phyloP scores from a whole-genome alignment of 73 alveolate genomes.

The Paramecium caudatum region DNA sequence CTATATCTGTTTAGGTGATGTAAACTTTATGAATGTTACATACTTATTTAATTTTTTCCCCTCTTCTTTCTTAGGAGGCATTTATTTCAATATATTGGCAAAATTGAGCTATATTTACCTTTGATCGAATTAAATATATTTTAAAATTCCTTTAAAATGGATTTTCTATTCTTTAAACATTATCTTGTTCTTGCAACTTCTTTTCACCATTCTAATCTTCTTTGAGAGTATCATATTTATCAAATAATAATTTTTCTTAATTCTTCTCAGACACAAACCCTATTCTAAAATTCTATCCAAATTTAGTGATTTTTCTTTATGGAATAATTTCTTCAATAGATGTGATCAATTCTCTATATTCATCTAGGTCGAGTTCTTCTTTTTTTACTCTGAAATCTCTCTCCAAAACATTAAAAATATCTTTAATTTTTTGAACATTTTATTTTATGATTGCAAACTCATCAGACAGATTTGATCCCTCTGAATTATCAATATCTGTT shows the following conservation, averaged over 20 bases:
- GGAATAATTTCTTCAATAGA: slow-evolving; percentile 64
- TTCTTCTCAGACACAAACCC: not conserved
- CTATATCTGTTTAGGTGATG: not conserved
- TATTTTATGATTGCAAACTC: slow-evolving; percentile 64
- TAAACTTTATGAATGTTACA: slow-evolving; percentile 31
- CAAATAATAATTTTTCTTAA: not conserved
- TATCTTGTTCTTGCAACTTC: slow-evolving; percentile 56
- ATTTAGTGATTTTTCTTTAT: slow-evolving; percentile 43
- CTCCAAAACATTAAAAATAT: slow-evolving; percentile 39
- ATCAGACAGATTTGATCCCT: slow-evolving; percentile 55
- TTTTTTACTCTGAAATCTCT: slow-evolving; percentile 64
- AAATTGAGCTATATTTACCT: not conserved
- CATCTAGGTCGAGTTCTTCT: slow-evolving; percentile 63
- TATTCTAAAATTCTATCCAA: slow-evolving; percentile 60
- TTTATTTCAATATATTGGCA: not conserved
- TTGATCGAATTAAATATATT: slow-evolving; percentile 43
- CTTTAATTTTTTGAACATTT: slow-evolving; percentile 53
- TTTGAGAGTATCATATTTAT: slow-evolving; percentile 47
- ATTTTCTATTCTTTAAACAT: slow-evolving; percentile 53
- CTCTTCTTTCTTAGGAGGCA: not conserved
- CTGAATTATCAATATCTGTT: slow-evolving; percentile 54
- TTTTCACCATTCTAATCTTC: slow-evolving; percentile 54
- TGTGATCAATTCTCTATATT: slow-evolving; percentile 42
- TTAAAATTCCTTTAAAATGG: slow-evolving; percentile 39
- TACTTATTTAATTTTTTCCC: not conserved